A percentile compares a stretch with the other conserved stretches of the same genome.
Conservation (phyloP, 352 stramenopile genomes). For the Pythium phragmiticola region DNA sequence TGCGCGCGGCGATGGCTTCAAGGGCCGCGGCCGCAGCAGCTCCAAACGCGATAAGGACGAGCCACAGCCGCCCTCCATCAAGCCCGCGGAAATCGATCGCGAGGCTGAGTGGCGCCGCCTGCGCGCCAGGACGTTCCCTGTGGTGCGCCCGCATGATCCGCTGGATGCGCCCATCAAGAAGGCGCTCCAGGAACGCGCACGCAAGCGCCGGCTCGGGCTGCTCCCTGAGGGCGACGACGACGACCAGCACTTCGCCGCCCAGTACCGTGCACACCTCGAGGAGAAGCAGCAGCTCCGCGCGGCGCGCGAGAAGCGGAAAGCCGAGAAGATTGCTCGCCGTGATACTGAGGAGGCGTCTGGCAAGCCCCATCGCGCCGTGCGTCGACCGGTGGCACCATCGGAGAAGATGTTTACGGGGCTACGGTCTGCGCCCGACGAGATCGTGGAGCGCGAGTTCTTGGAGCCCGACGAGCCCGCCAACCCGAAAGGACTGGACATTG, state of each 20-base stretch:
- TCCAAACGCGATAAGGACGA: slow-evolving; percentile 15
- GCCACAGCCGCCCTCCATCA: background rate
- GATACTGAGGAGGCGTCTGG: slow-evolving; percentile 5
- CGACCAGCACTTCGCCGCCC: slow-evolving; percentile 20
- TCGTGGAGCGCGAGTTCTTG: slow-evolving; percentile 69
- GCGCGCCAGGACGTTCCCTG: slow-evolving; percentile 24
- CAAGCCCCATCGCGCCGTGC: slow-evolving; percentile 13
- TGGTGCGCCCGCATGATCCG: slow-evolving; percentile 20
- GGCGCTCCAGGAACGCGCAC: slow-evolving; percentile 27
- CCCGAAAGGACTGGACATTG: slow-evolving; percentile 67
- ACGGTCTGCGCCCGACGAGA: slow-evolving; percentile 52
- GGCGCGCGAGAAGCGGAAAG: slow-evolving; percentile 18
- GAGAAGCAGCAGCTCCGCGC: slow-evolving; percentile 19
- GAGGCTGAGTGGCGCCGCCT: slow-evolving; percentile 29
- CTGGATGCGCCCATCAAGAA: slow-evolving; percentile 25
- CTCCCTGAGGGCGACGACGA: slow-evolving; percentile 28
- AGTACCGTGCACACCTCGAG: slow-evolving; percentile 20
- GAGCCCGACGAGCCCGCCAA: slow-evolving; percentile 71
- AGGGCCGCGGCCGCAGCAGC: background rate
- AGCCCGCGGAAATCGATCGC: slow-evolving; percentile 9
- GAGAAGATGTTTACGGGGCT: slow-evolving; percentile 78
- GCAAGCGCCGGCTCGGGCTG: slow-evolving; percentile 27
- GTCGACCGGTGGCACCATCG: slow-evolving; percentile 26
- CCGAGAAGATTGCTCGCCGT: background rate
- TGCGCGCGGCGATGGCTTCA: background rate